A percentile compares a stretch with the other conserved stretches of the same genome.
phyloP scores from a whole-genome alignment of 148 eudicot species.

The Euryodendron excelsum region DNA sequence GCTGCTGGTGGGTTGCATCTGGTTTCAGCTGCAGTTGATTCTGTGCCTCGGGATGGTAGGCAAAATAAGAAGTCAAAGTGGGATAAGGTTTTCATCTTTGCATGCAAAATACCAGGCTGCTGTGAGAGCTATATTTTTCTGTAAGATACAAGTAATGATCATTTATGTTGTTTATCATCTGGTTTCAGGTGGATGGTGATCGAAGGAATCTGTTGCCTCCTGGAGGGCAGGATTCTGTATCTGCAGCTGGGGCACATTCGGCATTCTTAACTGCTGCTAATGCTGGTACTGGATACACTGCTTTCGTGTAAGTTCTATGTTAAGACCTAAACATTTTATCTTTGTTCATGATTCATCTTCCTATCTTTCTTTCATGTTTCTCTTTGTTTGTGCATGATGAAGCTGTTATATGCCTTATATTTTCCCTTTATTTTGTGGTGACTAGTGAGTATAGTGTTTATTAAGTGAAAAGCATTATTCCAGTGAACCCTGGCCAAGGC shows the following conservation, averaged over 20 bases:
- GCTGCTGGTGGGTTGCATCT: conserved; percentile 43
- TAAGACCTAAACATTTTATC: not conserved
- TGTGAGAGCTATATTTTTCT: not conserved
- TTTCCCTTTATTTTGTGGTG: not conserved
- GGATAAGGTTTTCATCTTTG: conserved; percentile 67
- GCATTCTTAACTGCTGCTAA: conserved; percentile 63
- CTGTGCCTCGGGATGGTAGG: conserved; percentile 66
- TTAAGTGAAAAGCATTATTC: not conserved
- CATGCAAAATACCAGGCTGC: not conserved
- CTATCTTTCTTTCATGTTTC: too few relatives aligned
- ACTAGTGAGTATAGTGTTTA: not conserved
- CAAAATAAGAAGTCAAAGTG: conserved; percentile 92
- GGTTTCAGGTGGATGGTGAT: conserved; percentile 81
- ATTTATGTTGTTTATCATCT: not conserved
- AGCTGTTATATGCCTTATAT: not conserved
- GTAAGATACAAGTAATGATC: not conserved
- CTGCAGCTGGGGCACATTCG: conserved; percentile 59
- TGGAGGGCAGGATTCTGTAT: conserved; percentile 55
- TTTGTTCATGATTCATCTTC: not conserved
- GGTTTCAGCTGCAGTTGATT: conserved; percentile 43
- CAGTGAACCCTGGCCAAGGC: not conserved
- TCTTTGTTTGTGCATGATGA: too few relatives aligned
- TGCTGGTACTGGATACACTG: conserved; percentile 82
- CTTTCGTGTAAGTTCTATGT: conserved; percentile 70
- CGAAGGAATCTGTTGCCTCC: conserved; percentile 36